Evolutionary conservation across 495 filamentous ascomycete genomes (phyloP).

Genomic region (Penicillium angulare): DNA sequence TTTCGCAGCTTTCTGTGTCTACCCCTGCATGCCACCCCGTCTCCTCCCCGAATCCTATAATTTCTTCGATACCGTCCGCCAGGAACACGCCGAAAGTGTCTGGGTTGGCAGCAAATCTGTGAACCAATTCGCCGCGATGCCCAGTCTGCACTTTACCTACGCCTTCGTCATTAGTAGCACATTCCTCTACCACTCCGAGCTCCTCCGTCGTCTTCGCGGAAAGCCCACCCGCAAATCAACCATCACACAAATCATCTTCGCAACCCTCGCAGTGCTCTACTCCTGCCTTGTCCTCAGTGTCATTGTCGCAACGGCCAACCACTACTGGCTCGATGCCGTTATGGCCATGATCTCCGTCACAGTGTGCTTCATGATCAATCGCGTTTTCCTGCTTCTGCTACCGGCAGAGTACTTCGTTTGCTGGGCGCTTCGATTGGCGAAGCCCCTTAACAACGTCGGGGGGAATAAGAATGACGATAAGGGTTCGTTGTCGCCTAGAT

Average conservation of each 20-base stretch:
- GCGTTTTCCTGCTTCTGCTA: constrained; percentile 52
- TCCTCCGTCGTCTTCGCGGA: constrained; percentile 45
- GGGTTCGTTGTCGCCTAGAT: not conserved
- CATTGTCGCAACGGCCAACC: constrained; percentile 66
- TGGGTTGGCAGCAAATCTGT: constrained; percentile 60
- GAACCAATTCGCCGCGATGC: constrained; percentile 57
- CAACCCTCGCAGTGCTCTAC: constrained; percentile 52
- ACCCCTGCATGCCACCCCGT: constrained; percentile 64
- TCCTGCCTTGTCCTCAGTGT: constrained; percentile 57
- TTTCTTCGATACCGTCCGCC: constrained; percentile 63
- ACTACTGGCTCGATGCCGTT: constrained; percentile 62
- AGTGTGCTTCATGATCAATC: constrained; percentile 50
- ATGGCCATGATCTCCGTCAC: constrained; percentile 52
- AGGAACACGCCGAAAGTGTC: constrained; percentile 58
- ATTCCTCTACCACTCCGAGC: constrained; percentile 57
- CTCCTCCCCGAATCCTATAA: constrained; percentile 58
- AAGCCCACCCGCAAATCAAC: constrained; percentile 31
- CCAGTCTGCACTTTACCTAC: constrained; percentile 60
- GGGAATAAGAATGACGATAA: not conserved
- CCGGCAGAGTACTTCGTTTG: constrained; percentile 56
- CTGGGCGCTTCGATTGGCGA: constrained; percentile 55
- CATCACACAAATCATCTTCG: constrained; percentile 42
- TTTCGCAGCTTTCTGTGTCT: constrained; percentile 60
- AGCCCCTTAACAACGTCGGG: constrained; percentile 57
- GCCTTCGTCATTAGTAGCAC: constrained; percentile 59